These are phyloP conservation scores for Malassezia globosa DNA, from an alignment of 1,284 basidiomycete species.

Conservation along the genomic window DNA sequence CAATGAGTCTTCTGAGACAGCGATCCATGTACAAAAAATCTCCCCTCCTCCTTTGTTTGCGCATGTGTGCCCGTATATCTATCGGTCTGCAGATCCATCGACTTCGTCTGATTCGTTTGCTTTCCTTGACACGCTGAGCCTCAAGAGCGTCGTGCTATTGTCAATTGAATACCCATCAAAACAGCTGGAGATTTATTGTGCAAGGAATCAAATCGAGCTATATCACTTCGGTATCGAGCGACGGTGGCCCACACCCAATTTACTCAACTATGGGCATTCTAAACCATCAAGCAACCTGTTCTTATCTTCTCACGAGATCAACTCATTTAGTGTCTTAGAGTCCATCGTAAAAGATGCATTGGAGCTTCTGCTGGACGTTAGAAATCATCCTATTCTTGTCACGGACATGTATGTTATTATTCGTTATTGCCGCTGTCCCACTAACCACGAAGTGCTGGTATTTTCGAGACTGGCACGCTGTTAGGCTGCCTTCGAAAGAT, in stretches of 20 bases:
- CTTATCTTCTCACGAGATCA: constrained; percentile 13
- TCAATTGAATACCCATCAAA: constrained; percentile 34
- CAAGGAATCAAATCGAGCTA: constrained; percentile 21
- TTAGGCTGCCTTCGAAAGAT: constrained; percentile 40
- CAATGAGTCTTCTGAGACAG: not conserved
- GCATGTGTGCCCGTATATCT: constrained; percentile 34
- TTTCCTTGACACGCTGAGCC: constrained; percentile 25
- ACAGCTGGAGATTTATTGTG: constrained; percentile 23
- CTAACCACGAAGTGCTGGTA: constrained; percentile 33
- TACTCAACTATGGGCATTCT: not conserved
- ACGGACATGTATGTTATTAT: constrained; percentile 22
- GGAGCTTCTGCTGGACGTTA: constrained; percentile 27
- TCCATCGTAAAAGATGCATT: constrained; percentile 37
- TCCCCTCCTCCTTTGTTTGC: constrained; percentile 32
- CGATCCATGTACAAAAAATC: constrained; percentile 5
- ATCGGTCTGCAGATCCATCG: constrained; percentile 25
- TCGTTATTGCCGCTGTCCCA: not conserved
- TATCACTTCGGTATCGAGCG: constrained; percentile 33
- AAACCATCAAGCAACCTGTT: constrained; percentile 7
- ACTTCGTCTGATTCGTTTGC: constrained; percentile 17
- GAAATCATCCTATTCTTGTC: constrained; percentile 31
- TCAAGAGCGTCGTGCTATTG: constrained; percentile 33
- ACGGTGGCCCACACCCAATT: constrained; percentile 13
- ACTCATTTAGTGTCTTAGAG: constrained; percentile 19
- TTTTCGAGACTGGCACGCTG: constrained; percentile 39